Conservation (phyloP, 129 eudicot genomes). For the Dittrichia graveolens region DNA sequence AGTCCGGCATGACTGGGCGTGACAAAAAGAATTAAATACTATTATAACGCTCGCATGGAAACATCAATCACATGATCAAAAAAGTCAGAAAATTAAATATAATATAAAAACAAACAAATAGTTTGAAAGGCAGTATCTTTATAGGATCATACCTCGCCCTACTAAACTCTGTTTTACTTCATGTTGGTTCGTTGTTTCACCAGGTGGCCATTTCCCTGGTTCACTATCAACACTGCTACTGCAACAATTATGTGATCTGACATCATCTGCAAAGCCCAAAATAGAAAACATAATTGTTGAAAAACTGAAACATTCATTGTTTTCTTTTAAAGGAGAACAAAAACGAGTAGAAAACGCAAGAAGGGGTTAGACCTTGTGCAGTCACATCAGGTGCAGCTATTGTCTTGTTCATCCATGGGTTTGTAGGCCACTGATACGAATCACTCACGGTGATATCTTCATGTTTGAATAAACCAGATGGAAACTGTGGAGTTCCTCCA, state of each 20-base stretch:
- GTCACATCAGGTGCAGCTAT: constrained; percentile 22
- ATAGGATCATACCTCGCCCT: constrained; percentile 46
- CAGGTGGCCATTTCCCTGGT: constrained; percentile 44
- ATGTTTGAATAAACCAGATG: constrained; percentile 28
- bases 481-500: constrained; percentile 40
- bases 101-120: background rate
- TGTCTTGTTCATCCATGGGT: constrained; percentile 27
- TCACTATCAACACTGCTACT: constrained; percentile 68
- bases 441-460: constrained; percentile 11
- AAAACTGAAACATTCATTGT: background rate
- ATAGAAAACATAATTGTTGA: background rate
- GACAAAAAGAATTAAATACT: background rate
- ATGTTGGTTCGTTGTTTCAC: constrained; percentile 50
- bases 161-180: constrained; percentile 40
- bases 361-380: constrained; percentile 26
- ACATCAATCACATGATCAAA: too few relatives aligned
- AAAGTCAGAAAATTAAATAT: background rate
- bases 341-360: background rate
- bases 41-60: background rate
- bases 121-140: background rate
- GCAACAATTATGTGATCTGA: constrained; percentile 53
- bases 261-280: constrained; percentile 47
- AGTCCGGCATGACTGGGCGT: constrained; percentile 84
- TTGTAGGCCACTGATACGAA: constrained; percentile 43
- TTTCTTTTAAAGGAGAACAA: background rate